Evolutionary conservation across 2,329 filamentous ascomycete species (phyloP).

Genomic region (Diaporthe sp.): DNA sequence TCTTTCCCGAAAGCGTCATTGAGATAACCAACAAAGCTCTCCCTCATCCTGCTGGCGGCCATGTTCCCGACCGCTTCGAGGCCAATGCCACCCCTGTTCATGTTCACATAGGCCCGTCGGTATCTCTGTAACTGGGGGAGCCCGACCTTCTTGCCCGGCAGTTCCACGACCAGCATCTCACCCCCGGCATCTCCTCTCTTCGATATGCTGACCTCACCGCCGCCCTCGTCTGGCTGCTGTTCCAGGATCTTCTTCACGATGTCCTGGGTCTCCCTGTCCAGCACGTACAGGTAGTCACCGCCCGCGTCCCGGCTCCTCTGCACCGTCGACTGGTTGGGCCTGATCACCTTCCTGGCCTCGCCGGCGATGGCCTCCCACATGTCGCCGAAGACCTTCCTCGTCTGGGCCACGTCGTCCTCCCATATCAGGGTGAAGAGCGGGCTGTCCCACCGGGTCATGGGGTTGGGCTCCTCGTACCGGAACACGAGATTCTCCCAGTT

Average conservation of each 20-base stretch:
- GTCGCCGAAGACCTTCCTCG: slow-evolving; percentile 65
- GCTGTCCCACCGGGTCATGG: slow-evolving; percentile 86
- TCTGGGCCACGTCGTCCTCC: slow-evolving; percentile 75
- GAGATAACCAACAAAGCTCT: slow-evolving; percentile 74
- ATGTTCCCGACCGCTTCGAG: slow-evolving; percentile 65
- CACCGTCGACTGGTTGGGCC: slow-evolving; percentile 81
- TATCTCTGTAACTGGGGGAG: slow-evolving; percentile 82
- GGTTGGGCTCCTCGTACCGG: slow-evolving; percentile 87
- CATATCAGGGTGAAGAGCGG: slow-evolving; percentile 83
- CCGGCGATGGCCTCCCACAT: slow-evolving; percentile 82
- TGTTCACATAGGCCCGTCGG: slow-evolving; percentile 78
- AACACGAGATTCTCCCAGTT: slow-evolving; percentile 86
- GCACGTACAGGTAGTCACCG: slow-evolving; percentile 81
- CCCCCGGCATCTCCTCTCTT: slow-evolving; percentile 41
- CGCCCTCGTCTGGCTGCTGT: slow-evolving; percentile 74
- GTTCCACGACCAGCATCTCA: slow-evolving; percentile 67
- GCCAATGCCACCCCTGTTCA: slow-evolving; percentile 78
- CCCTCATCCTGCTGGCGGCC: slow-evolving; percentile 64
- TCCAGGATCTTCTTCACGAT: slow-evolving; percentile 77
- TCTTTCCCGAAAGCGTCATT: slow-evolving; percentile 73
- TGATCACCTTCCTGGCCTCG: slow-evolving; percentile 70
- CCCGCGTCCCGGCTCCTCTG: slow-evolving; percentile 70
- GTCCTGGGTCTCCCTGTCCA: slow-evolving; percentile 83
- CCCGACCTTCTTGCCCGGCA: slow-evolving; percentile 74
- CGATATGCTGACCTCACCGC: slow-evolving; percentile 65